Base-by-base conservation (phyloP, 495 filamentous ascomycete species). In the Lindgomyces ingoldianus region DNA sequence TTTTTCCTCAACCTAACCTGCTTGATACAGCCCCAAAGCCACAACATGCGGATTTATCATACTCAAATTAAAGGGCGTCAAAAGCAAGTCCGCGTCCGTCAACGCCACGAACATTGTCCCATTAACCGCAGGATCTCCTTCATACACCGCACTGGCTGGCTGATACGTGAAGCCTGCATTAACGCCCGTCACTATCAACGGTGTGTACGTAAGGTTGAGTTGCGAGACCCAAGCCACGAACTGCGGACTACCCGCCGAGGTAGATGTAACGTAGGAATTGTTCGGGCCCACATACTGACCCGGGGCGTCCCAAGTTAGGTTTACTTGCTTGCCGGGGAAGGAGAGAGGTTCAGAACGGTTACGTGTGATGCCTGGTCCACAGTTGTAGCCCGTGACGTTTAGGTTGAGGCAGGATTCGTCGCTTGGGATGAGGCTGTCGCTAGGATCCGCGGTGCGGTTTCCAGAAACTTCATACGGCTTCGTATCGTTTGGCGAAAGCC, bases 221-320 rank as follows among this genome's bases (percentile, higher is more conserved):
- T 95, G 91, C n/a, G 77, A 80, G 9, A 89, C 83, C 91, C 90
- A 96, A 0, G 82, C 83, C 1, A 92, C 92, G 41, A 81, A 96
- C 42, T 74, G 73, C 0, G 90, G 87, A 2, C 70, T 62, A 0
- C 83, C 82, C 3, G 87, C 89, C 12, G 65, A 65, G 1, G 80
- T 81, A 4, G 81, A 76, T 0, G 92, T 96, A 19, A 91, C 68
- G 70, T 96, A 96, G 68, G 81, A 87, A 72, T 88, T 88, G 71
- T 96, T 93, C 1, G 91, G 91, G 1, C 92, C 91, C 11, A 93
- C 84, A 2, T 75, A 60, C 62, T 82, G 72, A 0, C 91, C 92
- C 0, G 91, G 87, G 0, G 65, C 72, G 19, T 95, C 90, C 89
- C 90, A 96, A 44, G 78, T 47, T 27, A 96, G 77, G 57, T 81